Conservation (phyloP, 305 asterid genomes). For the Fraxinus angustifolia region DNA sequence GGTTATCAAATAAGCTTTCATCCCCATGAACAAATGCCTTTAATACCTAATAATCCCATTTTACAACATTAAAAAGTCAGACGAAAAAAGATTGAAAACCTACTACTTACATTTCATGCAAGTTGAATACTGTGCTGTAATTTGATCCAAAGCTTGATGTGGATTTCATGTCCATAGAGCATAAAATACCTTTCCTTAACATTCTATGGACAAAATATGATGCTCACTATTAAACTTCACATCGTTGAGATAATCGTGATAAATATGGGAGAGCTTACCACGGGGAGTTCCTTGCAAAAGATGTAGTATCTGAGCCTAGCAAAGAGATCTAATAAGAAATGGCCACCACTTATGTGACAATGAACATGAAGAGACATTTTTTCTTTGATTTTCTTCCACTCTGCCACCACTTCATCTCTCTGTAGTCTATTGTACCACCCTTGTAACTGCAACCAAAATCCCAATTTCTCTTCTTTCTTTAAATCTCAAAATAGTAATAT, state of each 20-base stretch:
- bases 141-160: no score
- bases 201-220: not conserved
- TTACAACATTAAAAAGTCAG: not conserved
- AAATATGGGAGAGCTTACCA: conserved; percentile 42
- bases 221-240: not conserved
- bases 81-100: not conserved
- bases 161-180: not conserved
- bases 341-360: conserved; percentile 97
- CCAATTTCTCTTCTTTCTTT: not conserved
- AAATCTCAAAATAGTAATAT: no score
- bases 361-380: conserved; percentile 94
- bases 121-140: not conserved
- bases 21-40: conserved; percentile 52
- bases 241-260: not conserved
- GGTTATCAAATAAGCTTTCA: conserved; percentile 30
- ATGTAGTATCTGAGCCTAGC: conserved; percentile 78
- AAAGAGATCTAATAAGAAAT: conserved; percentile 58
- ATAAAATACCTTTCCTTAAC: not conserved
- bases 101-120: not conserved
- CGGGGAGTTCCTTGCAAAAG: conserved; percentile 92
- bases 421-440: conserved; percentile 33
- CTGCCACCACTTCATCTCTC: conserved; percentile 95
- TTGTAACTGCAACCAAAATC: conserved; percentile 3
- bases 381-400: conserved; percentile 86
- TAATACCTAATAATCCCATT: conserved; percentile 29